phyloP scores from a whole-genome alignment of 2,329 filamentous ascomycete genomes.

The Penicillium paneum region DNA sequence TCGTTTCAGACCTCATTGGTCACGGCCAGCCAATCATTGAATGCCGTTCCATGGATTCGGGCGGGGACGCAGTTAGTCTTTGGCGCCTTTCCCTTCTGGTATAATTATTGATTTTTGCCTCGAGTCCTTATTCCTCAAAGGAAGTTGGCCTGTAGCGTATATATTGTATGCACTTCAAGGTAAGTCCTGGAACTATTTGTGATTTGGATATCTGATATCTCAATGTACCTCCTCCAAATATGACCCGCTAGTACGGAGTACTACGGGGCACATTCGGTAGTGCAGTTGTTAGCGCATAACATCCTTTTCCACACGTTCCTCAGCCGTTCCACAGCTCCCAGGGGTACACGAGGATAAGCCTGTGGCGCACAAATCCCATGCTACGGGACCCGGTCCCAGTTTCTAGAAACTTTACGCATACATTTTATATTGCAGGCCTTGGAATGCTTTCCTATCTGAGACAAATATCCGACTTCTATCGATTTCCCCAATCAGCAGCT shows the following conservation, averaged over 20 bases:
- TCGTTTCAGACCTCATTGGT: slow-evolving; percentile 6
- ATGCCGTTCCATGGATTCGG: not conserved
- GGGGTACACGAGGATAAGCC: slow-evolving; percentile 9
- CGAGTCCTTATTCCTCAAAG: not conserved
- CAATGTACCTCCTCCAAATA: not conserved
- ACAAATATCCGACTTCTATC: not conserved
- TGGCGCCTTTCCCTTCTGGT: not conserved
- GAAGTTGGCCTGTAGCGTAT: not conserved
- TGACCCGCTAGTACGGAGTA: not conserved
- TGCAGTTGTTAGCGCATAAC: slow-evolving; percentile 4
- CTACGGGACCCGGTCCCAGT: not conserved
- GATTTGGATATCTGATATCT: not conserved
- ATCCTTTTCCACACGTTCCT: slow-evolving; percentile 9
- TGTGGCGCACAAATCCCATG: slow-evolving; percentile 6
- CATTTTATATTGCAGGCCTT: not conserved
- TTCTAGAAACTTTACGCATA: slow-evolving; percentile 1
- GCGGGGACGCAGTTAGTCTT: slow-evolving; percentile 3
- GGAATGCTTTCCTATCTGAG: not conserved
- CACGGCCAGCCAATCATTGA: slow-evolving; percentile 1
- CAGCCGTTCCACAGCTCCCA: slow-evolving; percentile 7
- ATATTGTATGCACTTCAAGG: not conserved
- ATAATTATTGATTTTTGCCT: not conserved
- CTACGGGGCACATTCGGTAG: slow-evolving; percentile 7
- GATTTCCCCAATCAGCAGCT: not conserved
- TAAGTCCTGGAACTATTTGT: not conserved